Conservation (phyloP, 345 rosid genomes). For the Salix udensis region DNA sequence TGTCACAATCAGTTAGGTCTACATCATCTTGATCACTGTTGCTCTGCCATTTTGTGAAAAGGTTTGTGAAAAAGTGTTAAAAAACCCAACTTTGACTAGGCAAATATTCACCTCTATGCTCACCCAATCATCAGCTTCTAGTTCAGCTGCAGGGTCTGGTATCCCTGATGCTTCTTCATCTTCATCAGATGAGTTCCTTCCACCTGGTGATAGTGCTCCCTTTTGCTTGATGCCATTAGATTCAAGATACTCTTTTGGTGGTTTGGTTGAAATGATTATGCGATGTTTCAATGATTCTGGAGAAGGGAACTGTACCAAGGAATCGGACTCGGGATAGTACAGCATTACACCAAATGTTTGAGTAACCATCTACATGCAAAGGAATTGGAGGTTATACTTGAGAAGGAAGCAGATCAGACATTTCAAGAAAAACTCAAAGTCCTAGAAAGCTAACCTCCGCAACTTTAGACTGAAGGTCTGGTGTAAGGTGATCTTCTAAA, state of each 20-base stretch:
- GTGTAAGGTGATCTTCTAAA: conserved; percentile 89
- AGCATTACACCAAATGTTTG: conserved; percentile 70
- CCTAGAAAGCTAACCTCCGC: conserved; percentile 49
- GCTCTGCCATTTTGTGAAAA: conserved; percentile 15
- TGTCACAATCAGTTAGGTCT: conserved; percentile 3
- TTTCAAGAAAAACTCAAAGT: conserved; percentile 12
- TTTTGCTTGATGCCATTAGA: conserved; percentile 36
- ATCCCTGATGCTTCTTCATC: conserved; percentile 39
- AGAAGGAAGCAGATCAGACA: not conserved
- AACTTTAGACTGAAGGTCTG: conserved; percentile 79
- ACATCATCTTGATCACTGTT: conserved; percentile 32
- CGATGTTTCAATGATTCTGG: conserved; percentile 62
- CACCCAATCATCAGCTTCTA: conserved; percentile 18
- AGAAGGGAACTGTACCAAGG: conserved; percentile 73
- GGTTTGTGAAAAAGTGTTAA: not conserved
- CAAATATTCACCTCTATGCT: conserved; percentile 4
- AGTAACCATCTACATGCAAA: conserved; percentile 60
- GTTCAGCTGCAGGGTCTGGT: not conserved
- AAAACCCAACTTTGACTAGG: not conserved
- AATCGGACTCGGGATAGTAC: conserved; percentile 62
- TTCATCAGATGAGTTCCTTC: conserved; percentile 30
- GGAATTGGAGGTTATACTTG: not conserved
- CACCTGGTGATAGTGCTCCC: conserved; percentile 18
- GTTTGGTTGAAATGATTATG: conserved; percentile 85
- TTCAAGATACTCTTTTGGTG: conserved; percentile 82